Conservation (phyloP, 257 asterid species). For the Solanum acaule region DNA sequence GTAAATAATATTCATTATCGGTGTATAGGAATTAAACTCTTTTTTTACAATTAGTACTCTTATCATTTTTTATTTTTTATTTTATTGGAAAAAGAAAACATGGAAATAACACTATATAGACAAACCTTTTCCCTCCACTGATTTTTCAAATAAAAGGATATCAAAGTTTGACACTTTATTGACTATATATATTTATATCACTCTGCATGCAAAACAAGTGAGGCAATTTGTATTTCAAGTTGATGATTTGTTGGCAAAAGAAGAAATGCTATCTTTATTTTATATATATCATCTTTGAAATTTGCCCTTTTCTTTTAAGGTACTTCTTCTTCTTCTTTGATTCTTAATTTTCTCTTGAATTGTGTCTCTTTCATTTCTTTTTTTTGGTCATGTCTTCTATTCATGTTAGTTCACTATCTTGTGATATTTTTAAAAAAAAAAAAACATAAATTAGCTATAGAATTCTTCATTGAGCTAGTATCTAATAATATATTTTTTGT, state of each 20-base stretch:
- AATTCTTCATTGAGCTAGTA: background rate
- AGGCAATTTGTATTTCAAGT: background rate
- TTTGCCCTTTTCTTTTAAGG: background rate
- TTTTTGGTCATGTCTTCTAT: background rate
- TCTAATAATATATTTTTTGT: background rate
- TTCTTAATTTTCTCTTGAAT: background rate
- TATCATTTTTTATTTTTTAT: background rate
- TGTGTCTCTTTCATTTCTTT: background rate
- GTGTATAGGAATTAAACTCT: background rate
- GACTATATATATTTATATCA: background rate
- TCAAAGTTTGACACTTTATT: background rate
- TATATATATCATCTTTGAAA: background rate
- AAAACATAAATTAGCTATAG: background rate
- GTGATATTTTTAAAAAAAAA: too few species aligned
- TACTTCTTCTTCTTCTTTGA: background rate
- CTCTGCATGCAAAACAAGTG: background rate
- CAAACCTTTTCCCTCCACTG: background rate
- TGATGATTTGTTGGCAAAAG: background rate
- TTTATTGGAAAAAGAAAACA: background rate
- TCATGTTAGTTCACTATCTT: constrained; percentile 20
- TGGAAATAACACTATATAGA: background rate
- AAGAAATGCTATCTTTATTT: background rate
- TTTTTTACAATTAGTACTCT: background rate
- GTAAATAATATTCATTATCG: background rate
- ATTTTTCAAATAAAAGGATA: background rate